phyloP scores from a whole-genome alignment of 1,284 basidiomycete species.

The Takashimella tepidaria region DNA sequence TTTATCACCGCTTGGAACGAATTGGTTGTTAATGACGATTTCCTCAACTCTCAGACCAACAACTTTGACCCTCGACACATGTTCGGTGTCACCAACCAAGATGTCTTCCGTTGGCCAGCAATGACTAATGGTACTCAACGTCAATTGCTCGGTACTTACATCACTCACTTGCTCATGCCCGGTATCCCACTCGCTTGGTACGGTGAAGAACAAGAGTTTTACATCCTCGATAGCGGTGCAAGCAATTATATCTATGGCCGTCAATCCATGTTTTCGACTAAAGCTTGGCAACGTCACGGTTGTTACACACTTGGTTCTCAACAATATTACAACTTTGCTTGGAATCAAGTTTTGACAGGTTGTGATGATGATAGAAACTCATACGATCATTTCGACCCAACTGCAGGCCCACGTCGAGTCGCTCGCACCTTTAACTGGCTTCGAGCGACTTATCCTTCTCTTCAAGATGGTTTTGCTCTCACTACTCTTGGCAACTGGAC shows the following conservation, averaged over 20 bases:
- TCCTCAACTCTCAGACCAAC: slow-evolving; percentile 66
- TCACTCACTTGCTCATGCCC: slow-evolving; percentile 74
- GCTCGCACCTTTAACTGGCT: slow-evolving; percentile 68
- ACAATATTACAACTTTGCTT: slow-evolving; percentile 84
- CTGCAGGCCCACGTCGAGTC: slow-evolving; percentile 65
- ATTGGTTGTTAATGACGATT: slow-evolving; percentile 81
- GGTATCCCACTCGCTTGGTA: slow-evolving; percentile 80
- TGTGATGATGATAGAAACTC: slow-evolving; percentile 83
- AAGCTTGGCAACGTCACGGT: slow-evolving; percentile 84
- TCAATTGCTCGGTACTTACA: slow-evolving; percentile 68
- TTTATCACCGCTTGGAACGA: slow-evolving; percentile 82
- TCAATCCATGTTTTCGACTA: slow-evolving; percentile 78
- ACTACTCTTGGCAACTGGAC: slow-evolving; percentile 79
- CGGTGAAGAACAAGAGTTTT: slow-evolving; percentile 81
- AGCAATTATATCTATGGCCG: slow-evolving; percentile 79
- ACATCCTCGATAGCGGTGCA: slow-evolving; percentile 74
- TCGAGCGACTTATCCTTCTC: slow-evolving; percentile 60
- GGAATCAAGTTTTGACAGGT: slow-evolving; percentile 68
- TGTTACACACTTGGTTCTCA: slow-evolving; percentile 81
- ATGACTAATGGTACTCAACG: slow-evolving; percentile 73
- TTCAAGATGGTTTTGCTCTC: slow-evolving; percentile 79
- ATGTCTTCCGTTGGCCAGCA: slow-evolving; percentile 86
- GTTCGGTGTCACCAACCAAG: slow-evolving; percentile 86
- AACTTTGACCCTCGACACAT: slow-evolving; percentile 74
- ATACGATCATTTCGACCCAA: slow-evolving; percentile 90